Evolutionary conservation across 306 rosid species (phyloP).

Genomic region (Ormosia semicastrata): DNA sequence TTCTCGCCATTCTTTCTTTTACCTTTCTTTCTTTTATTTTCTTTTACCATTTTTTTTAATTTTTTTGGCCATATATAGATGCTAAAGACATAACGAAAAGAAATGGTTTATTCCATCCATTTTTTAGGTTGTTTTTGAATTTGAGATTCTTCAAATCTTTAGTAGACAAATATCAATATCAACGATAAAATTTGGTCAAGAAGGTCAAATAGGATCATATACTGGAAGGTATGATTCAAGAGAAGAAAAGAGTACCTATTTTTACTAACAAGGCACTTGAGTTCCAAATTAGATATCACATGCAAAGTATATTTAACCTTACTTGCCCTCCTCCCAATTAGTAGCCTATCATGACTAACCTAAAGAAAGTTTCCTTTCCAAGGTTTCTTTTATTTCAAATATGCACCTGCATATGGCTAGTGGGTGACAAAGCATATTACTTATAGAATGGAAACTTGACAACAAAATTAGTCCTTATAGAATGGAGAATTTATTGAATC

Average conservation of each 20-base stretch:
- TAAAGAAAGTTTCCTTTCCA: not conserved
- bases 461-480: not conserved
- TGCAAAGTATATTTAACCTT: constrained; percentile 64
- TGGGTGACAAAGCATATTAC: not conserved
- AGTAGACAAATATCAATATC: not conserved
- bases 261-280: constrained; percentile 40
- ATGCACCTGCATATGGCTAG: constrained; percentile 8
- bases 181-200: not conserved
- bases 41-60: too few species aligned
- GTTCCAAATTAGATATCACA: constrained; percentile 42
- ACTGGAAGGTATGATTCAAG: constrained; percentile 10
- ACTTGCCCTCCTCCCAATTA: constrained; percentile 35
- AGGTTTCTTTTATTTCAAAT: constrained; percentile 45
- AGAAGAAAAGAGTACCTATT: constrained; percentile 55
- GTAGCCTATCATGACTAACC: constrained; percentile 1
- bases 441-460: constrained; percentile 23
- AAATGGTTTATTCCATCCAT: not conserved
- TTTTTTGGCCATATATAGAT: not conserved
- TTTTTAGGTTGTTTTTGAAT: not conserved
- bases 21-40: too few species aligned
- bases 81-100: not conserved
- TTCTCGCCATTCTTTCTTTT: too few species aligned
- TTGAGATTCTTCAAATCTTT: not conserved
- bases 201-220: constrained; percentile 10
- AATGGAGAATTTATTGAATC: constrained; percentile 45